These are phyloP conservation scores for Vaccinium corymbosum DNA, from an alignment of 148 eudicot species.

Conservation along the genomic window DNA sequence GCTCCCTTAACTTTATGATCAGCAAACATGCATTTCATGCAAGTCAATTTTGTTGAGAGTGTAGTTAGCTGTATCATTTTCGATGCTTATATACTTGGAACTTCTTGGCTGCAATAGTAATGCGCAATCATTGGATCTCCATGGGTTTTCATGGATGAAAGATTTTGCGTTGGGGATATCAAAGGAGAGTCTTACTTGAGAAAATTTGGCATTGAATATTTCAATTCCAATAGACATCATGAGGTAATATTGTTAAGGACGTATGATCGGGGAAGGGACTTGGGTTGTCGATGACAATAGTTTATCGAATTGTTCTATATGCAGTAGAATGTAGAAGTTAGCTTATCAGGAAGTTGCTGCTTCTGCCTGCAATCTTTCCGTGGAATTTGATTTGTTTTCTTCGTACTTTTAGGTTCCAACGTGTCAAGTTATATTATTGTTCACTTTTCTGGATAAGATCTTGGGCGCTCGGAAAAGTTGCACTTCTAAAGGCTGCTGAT, in stretches of 20 bases:
- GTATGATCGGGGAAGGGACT: neutral
- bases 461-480: slow-evolving; percentile 1
- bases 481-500: neutral
- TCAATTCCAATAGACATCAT: neutral
- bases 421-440: neutral
- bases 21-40: neutral
- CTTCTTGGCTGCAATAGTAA: neutral
- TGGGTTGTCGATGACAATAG: neutral
- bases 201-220: neutral
- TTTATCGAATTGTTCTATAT: neutral
- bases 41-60: neutral
- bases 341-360: neutral
- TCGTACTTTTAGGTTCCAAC: neutral
- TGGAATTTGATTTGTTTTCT: neutral
- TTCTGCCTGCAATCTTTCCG: neutral
- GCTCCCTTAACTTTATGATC: neutral
- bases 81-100: neutral
- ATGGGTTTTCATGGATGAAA: neutral
- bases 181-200: neutral
- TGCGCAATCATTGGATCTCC: neutral
- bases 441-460: neutral
- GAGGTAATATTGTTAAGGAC: neutral
- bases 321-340: neutral
- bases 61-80: neutral
- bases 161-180: neutral